Evolutionary conservation across 768 basidiomycete genomes (phyloP), one percentile per base, ranked within the genome.

Genomic region (Lanmaoa pseudosensibilis): DNA sequence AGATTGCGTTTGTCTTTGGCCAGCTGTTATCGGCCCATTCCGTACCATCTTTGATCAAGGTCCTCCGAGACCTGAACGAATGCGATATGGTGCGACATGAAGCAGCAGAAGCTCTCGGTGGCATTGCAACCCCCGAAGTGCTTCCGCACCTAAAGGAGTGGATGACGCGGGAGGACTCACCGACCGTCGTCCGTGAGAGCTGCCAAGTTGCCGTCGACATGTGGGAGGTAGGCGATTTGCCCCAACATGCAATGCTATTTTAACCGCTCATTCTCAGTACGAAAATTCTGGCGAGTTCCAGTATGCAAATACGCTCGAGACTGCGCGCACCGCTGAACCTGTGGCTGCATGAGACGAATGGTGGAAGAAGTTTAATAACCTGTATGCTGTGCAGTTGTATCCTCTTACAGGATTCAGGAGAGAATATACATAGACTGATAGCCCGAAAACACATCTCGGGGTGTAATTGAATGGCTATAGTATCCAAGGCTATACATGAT

Each of bases 71-170:
- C 61, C 53, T 70, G 2, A 68, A 75, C 2, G 97, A 98, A 72
- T 87, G 87, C 12, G 93, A 94, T 54, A 98, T 99, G 96, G 97
- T 99, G 11, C 84, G 97, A 33, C 97, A 99, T 64, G 97, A 99
- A 73, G 97, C 96, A 25, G 97, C 97, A 4, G 97, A 99, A 73
- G 97, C 97, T 8, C 81, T 99, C 0, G 97, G 97, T n/a, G 93
- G 96, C 5, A 98, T 99, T 54, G 95, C 88, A 27, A 93, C 89
- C 2, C 91, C 92, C 0, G 94, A 96, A 52, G 94, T 97, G 4
- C 78, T 98, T 34, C 87, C 90, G 2, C 81, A 94, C 60, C 75
- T 99, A 37, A 84, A 85, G 61, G 90, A 94, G 69, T 97, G 93
- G 87, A 85, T 89, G 78, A 73, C 72, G 23, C 80, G 86, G 60